Evolutionary conservation across 2,329 filamentous ascomycete genomes (phyloP).

Genomic region (Botrytis pseudocinerea): DNA sequence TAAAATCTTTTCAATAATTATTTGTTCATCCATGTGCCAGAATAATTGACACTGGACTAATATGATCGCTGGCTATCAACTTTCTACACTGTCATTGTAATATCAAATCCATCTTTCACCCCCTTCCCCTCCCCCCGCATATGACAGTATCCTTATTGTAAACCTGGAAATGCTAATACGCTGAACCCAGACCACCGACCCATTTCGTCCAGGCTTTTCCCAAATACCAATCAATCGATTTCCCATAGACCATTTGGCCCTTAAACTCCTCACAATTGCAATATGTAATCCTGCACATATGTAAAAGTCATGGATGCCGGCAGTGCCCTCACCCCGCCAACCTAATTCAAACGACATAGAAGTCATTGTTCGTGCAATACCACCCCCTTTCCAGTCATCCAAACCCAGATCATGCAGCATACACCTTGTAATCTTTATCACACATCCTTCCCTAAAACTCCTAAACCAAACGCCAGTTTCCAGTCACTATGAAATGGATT

Average conservation of each 20-base stretch:
- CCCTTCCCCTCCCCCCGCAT: background rate
- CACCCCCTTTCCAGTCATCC: constrained; percentile 23
- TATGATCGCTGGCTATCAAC: background rate
- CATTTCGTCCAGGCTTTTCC: background rate
- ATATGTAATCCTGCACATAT: constrained; percentile 20
- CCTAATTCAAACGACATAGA: constrained; percentile 14
- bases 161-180: constrained; percentile 10
- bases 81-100: background rate
- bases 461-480: constrained; percentile 36
- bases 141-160: constrained; percentile 13
- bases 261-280: constrained; percentile 16
- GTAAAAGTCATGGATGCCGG: constrained; percentile 19
- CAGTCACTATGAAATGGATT: constrained; percentile 30
- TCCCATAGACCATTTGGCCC: constrained; percentile 9
- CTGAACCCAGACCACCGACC: background rate
- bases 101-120: background rate
- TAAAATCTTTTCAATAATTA: background rate
- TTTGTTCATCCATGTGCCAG: background rate
- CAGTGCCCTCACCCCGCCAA: constrained; percentile 2
- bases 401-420: constrained; percentile 30
- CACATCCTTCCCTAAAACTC: constrained; percentile 36
- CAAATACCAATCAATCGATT: constrained; percentile 5
- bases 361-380: constrained; percentile 18
- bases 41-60: background rate
- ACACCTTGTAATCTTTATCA: constrained; percentile 29